Conservation (phyloP, 164 flowering plant genomes). For the Pachysandra terminalis region DNA sequence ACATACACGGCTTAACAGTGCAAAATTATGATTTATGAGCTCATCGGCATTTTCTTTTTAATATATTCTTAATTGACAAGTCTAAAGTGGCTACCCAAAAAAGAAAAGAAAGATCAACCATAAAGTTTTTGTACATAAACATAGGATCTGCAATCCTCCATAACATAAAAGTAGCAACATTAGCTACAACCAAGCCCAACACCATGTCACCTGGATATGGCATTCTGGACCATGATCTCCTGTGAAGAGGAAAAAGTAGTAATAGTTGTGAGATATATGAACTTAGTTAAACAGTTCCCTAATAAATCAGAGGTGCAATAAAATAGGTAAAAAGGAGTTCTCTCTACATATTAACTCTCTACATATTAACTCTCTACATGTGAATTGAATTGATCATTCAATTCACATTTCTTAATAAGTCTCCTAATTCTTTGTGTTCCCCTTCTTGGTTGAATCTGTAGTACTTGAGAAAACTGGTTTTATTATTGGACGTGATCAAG, state of each 20-base stretch:
- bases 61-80: too few relatives aligned
- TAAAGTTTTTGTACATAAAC: constrained; percentile 76
- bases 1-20: neutral
- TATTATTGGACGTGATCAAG: too few relatives aligned
- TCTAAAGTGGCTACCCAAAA: too few relatives aligned
- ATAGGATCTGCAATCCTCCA: constrained; percentile 57
- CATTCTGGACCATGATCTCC: constrained; percentile 55
- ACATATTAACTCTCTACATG: too few relatives aligned
- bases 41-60: neutral
- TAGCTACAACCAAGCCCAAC: constrained; percentile 58
- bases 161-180: constrained; percentile 65
- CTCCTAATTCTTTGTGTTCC: too few relatives aligned
- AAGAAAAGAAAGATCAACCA: constrained; percentile 18
- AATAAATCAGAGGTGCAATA: too few relatives aligned
- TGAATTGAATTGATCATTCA: too few relatives aligned
- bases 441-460: too few relatives aligned
- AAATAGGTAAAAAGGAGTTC: too few relatives aligned
- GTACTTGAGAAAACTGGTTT: too few relatives aligned
- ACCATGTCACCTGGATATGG: constrained; percentile 38
- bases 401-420: too few relatives aligned
- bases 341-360: too few relatives aligned
- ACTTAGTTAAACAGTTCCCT: neutral
- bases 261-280: neutral
- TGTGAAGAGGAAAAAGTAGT: constrained; percentile 22
- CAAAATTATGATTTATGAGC: neutral